These are phyloP conservation scores for Helminthosporium solani DNA, from an alignment of 2,329 filamentous ascomycete genomes.

Conservation along the genomic window DNA sequence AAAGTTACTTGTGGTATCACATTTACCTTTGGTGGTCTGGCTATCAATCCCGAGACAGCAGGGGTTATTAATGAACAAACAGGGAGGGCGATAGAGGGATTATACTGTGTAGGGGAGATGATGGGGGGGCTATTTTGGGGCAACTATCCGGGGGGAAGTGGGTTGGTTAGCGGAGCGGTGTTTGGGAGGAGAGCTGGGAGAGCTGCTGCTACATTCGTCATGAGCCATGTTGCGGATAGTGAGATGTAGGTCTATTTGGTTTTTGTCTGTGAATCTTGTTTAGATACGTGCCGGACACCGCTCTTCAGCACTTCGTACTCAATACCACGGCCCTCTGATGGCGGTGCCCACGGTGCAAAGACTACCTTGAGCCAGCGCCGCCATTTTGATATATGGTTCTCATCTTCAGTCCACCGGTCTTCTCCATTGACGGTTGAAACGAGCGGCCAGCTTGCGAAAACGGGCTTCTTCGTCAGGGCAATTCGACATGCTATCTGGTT, in stretches of 20 bases:
- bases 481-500: slow-evolving; percentile 84
- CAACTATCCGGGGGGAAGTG: slow-evolving; percentile 64
- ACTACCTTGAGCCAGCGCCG: slow-evolving; percentile 83
- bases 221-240: not conserved
- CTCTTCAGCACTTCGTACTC: slow-evolving; percentile 67
- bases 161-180: slow-evolving; percentile 59
- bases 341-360: slow-evolving; percentile 74
- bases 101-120: slow-evolving; percentile 67
- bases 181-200: slow-evolving; percentile 50
- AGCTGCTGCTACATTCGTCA: slow-evolving; percentile 17
- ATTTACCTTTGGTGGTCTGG: slow-evolving; percentile 67
- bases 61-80: slow-evolving; percentile 50
- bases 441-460: slow-evolving; percentile 41
- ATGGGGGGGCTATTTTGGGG: slow-evolving; percentile 50
- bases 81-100: slow-evolving; percentile 51
- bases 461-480: slow-evolving; percentile 71
- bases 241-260: not conserved
- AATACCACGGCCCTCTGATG: slow-evolving; percentile 55
- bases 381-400: slow-evolving; percentile 58
- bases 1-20: slow-evolving; percentile 66
- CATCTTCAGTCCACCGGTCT: slow-evolving; percentile 45
- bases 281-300: slow-evolving; percentile 27
- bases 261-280: slow-evolving; percentile 4
- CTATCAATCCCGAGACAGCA: slow-evolving; percentile 56
- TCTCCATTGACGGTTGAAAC: slow-evolving; percentile 34